A percentile compares a stretch with the other conserved stretches of the same genome.
Conservation (phyloP, 1,284 basidiomycete species). For the Irpex sp. region DNA sequence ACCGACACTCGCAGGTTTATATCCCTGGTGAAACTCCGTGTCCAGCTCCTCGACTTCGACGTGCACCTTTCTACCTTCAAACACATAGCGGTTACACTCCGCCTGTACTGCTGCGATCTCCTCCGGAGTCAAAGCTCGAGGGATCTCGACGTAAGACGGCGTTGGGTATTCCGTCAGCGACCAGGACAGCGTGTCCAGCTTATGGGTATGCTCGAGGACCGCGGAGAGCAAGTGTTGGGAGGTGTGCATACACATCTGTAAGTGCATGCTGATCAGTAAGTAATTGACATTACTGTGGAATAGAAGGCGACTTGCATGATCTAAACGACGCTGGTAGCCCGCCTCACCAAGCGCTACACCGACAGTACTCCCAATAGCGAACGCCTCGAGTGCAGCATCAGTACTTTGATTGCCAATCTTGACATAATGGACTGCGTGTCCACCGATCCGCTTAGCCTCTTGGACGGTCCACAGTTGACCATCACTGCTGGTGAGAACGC, state of each 20-base stretch:
- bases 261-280: not conserved
- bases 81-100: constrained; percentile 63
- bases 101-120: constrained; percentile 66
- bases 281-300: not conserved
- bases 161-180: constrained; percentile 65
- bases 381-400: constrained; percentile 41
- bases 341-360: constrained; percentile 53
- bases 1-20: constrained; percentile 32
- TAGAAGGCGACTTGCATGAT: constrained; percentile 57
- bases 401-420: constrained; percentile 39
- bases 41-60: constrained; percentile 69
- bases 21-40: constrained; percentile 34
- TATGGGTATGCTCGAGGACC: constrained; percentile 63
- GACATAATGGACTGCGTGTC: constrained; percentile 79
- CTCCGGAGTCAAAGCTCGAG: constrained; percentile 59
- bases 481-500: constrained; percentile 46
- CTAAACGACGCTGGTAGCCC: constrained; percentile 70
- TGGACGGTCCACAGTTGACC: constrained; percentile 58
- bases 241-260: constrained; percentile 74
- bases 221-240: constrained; percentile 84
- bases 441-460: constrained; percentile 68
- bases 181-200: constrained; percentile 84
- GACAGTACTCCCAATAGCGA: constrained; percentile 52
- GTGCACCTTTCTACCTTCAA: constrained; percentile 59
- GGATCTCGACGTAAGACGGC: constrained; percentile 78